A percentile compares a stretch with the other conserved stretches of the same genome.
Conservation (phyloP, 139 green algal species). For the Chlorella sp. region DNA sequence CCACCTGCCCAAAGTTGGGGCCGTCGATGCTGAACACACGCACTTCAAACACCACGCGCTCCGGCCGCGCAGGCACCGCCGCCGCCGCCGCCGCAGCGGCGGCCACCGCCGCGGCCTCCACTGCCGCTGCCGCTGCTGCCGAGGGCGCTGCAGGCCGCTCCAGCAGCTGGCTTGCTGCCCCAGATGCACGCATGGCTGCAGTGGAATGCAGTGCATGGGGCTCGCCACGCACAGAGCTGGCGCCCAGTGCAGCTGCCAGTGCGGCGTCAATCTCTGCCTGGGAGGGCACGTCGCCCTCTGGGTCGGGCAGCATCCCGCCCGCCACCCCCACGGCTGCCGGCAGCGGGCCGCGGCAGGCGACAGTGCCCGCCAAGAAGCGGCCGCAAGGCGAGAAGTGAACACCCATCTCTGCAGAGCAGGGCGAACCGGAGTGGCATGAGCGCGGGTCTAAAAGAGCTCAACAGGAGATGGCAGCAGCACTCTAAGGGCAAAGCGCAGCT, state of each 20-base stretch:
- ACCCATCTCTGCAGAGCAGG: slow-evolving; percentile 83
- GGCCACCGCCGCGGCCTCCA: neutral
- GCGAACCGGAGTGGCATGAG: neutral
- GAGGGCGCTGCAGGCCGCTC: neutral
- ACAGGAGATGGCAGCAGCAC: neutral
- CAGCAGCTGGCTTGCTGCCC: neutral
- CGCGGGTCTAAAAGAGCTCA: neutral
- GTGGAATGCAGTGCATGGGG: neutral
- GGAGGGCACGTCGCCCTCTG: neutral
- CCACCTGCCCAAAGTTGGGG: slow-evolving; percentile 58
- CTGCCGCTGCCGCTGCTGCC: neutral
- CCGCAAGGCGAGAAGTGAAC: slow-evolving; percentile 88
- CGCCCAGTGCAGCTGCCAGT: slow-evolving; percentile 11
- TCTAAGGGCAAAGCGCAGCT: neutral
- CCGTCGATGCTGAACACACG: slow-evolving; percentile 67
- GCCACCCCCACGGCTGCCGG: neutral
- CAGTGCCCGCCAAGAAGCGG: slow-evolving; percentile 77
- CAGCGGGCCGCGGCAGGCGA: slow-evolving; percentile 58
- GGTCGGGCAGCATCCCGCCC: neutral
- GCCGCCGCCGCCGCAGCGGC: neutral
- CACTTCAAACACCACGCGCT: slow-evolving; percentile 77
- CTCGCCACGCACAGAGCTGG: neutral
- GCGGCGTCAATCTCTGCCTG: slow-evolving; percentile 22
- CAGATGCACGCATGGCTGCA: neutral
- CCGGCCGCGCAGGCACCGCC: slow-evolving; percentile 25